Base-by-base conservation (phyloP, 148 eudicot genomes). In the Polygonum aviculare region DNA sequence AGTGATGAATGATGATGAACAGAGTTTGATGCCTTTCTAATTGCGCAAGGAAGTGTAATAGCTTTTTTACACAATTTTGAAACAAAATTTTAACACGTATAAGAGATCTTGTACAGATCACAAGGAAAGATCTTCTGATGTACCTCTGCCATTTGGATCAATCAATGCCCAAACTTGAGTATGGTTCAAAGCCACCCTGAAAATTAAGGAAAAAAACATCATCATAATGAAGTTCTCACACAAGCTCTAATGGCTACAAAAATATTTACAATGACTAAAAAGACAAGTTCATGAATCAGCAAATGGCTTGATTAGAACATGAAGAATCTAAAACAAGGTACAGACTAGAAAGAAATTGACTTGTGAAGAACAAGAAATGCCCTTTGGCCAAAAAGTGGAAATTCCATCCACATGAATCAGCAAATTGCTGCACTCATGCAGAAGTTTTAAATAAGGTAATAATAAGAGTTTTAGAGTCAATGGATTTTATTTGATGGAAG, bases 161-260 rank as follows among this genome's bases (percentile, higher is more conserved):
- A 79, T 93, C 98, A 57, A 93, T 85, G 69, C 91, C 88, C 92
- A 93, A 85, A 86, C 88, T 88, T 12, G 96, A 88, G 77, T 85
- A 93, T 12, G 93, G 91, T 81, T 91, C 98, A 74, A 88, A 89
- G 60, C 90, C 96, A 77, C 86, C 94, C 98, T 93, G 91, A 77
- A 69, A 75, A 80, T 18, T 67, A 76, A 78, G 39, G 74, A 12
- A 31, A 5, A 35, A 36, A 69, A 65, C 31, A 65, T 11, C 15
- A 47, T 50, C 55, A 33, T 19, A 3, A 49, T 41, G 51, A 21
- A 26, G 36, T 31, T 16, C 19, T 60, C 69, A 49, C 21, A 19
- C 36, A 60, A 60, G 31, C 26, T 14, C 36, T 21, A 16, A 19
- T 14, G 36, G 6, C 36, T n/a, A 26, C 31, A 26, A 1, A 26